Conservation (phyloP, 2,329 filamentous ascomycete species). For the Xylariales sp. region DNA sequence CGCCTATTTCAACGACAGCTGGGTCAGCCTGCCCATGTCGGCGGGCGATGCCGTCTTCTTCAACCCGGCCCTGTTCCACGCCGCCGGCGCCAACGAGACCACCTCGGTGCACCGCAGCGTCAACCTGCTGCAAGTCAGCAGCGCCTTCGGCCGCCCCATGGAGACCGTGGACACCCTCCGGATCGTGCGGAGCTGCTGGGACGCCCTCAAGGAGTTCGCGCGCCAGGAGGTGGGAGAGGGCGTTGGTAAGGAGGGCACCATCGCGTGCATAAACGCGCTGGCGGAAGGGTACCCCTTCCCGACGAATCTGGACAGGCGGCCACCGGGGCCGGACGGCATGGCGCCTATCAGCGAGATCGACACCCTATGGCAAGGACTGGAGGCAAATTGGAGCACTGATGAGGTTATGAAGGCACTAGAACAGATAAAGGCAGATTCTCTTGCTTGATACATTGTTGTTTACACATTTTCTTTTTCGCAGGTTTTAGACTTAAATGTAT, state of each 20-base stretch:
- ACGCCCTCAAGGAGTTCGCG: constrained; percentile 21
- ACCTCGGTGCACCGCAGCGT: constrained; percentile 46
- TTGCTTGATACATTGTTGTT: no score
- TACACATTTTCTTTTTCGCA: no score
- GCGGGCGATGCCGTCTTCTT: constrained; percentile 61
- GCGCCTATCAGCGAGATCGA: constrained; percentile 31
- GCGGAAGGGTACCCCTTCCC: constrained; percentile 55
- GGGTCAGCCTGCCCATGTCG: constrained; percentile 46
- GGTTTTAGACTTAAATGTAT: no score
- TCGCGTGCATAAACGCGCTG: constrained; percentile 33
- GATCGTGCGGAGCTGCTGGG: constrained; percentile 42
- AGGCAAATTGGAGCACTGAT: constrained; percentile 9
- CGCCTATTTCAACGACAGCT: constrained; percentile 47
- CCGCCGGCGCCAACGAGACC: constrained; percentile 52
- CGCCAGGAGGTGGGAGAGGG: constrained; percentile 2
- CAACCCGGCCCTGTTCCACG: constrained; percentile 59
- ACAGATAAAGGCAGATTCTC: constrained; percentile 7
- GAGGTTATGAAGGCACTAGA: constrained; percentile 7
- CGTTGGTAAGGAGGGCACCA: constrained; percentile 1
- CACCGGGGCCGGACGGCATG: constrained; percentile 50
- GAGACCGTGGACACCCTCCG: constrained; percentile 51
- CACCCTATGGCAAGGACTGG: constrained; percentile 8
- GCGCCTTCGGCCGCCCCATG: constrained; percentile 61
- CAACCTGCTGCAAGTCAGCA: constrained; percentile 60
- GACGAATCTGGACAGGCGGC: constrained; percentile 50